Evolutionary conservation across 2,329 filamentous ascomycete species (phyloP), one percentile per base, ranked within the genome.

Genomic region (Fusarium denticulatum): DNA sequence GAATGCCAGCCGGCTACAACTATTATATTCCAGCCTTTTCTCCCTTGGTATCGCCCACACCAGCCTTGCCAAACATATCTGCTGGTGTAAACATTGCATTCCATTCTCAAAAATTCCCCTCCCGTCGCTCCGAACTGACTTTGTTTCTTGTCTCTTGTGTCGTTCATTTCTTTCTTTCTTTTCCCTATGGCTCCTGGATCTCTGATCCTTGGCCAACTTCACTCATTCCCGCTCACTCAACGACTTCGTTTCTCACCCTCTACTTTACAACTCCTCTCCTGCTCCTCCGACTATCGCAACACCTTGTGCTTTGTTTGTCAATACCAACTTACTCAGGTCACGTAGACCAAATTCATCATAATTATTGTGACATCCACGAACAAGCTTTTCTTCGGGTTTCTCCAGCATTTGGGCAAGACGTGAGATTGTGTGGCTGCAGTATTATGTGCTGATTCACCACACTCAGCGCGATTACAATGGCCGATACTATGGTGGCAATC

Each of bases 391-490:
- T 68, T 71, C 69, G 63, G 63, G 40, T 59, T 45, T 64, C 53
- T 61, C 61, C 60, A 45, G 28, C 66, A 49, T 60, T 68, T 71
- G 52, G 59, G 53, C 64, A 57, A 52, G 57, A 59, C 45, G 42
- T 60, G 62, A 52, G 36, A 64, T 57, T 69, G 50, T 57, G 56
- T 39, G 62, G 53, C 62, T 67, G 62, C 58, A 77, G 66, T 80
- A 83, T 77, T 80, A 83, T 83, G 81, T 79, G 76, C 79, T 83
- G 80, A 81, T 79, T 59, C 36, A 72, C 71, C 64, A 40, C 58
- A 72, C 60, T 57, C 60, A 64, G 58, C 64, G 67, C 75, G 60
- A 66, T 73, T 56, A 79, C 40, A 71, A 81, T 81, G 80, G 76
- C 82, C 60, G 82, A 83, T 52, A 71, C 72, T 42, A 75, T 75